Conservation (phyloP, 345 rosid genomes). For the Arabidopsis thaliana region DNA sequence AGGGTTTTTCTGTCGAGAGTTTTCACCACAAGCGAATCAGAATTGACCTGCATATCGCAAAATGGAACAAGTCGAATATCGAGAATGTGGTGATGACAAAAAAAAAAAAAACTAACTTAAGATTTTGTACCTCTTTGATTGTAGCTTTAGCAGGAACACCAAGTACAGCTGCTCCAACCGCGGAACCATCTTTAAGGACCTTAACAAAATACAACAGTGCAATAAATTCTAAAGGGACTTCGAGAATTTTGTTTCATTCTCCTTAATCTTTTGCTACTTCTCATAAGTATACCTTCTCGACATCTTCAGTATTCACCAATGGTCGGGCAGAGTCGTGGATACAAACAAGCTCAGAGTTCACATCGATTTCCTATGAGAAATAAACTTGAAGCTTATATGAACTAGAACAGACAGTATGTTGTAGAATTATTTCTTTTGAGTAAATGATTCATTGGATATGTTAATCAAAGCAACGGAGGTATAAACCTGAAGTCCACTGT, state of each 20-base stretch:
- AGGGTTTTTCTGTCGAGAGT: slow-evolving; percentile 90
- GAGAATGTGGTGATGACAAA: neutral
- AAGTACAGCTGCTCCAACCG: slow-evolving; percentile 90
- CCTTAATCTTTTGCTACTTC: neutral
- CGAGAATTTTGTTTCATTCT: neutral
- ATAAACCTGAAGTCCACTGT: slow-evolving; percentile 85
- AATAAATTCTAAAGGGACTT: neutral
- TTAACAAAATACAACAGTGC: slow-evolving; percentile 36
- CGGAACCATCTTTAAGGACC: slow-evolving; percentile 80
- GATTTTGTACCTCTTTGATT: slow-evolving; percentile 75
- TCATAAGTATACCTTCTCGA: slow-evolving; percentile 61
- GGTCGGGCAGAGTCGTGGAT: slow-evolving; percentile 97
- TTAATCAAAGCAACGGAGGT: neutral
- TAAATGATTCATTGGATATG: neutral
- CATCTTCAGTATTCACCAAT: slow-evolving; percentile 63
- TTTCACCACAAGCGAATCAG: slow-evolving; percentile 77
- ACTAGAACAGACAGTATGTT: neutral
- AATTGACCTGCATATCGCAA: slow-evolving; percentile 60
- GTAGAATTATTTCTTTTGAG: neutral
- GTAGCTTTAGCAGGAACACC: slow-evolving; percentile 98
- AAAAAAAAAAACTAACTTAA: neutral
- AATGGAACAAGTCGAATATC: neutral
- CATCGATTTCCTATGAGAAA: slow-evolving; percentile 61
- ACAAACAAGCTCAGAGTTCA: slow-evolving; percentile 84
- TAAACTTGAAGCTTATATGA: neutral